Base-by-base conservation (phyloP, 2,329 filamentous ascomycete species). In the Diaporthe destruens region DNA sequence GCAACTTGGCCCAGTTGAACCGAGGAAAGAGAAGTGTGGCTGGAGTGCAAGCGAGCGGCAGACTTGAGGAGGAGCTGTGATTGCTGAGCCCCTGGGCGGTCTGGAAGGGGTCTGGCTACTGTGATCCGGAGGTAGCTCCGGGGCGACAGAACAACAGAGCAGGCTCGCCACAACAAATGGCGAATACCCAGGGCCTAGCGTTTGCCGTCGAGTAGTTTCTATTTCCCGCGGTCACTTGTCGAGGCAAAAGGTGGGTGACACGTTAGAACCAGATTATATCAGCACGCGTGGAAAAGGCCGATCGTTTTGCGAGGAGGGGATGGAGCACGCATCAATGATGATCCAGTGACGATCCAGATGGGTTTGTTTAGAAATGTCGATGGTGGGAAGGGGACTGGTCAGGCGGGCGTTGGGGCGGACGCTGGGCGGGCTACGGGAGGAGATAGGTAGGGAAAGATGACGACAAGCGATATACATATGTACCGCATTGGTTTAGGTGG, bases 381-480 rank as follows among this genome's bases (percentile, higher is more conserved):
- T 42, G 29, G 34, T 61, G 44, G 44, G 68, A 70, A 61, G 20
- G 39, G 55, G 55, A 53, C 68, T 61, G 34, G 55, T 42, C 25
- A 70, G 68, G 51, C 47, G 61, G 61, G 34, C 61, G 44, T 53
- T 66, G 61, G 44, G n/a, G 44, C 44, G 61, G 61, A 25, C 14
- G 9, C 32, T 65, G 44, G 32, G 47, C 47, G 47, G 34, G 61
- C 61, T 66, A 70, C 68, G 42, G 55, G 68, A 53, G 56, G 63
- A 68, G 63, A 55, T 47, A 72, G 55, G 65, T 47, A 72, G 55
- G 65, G 71, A 55, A 54, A 44, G 32, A 72, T 63, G 71, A 72
- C 66, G 65, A 69, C 71, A 39, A 70, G 54, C 54, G 56, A 70
- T 65, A 67, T 61, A 71, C 59, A 49, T 67, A 74, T 49, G 68